Evolutionary conservation across 202 grass and related monocot species (phyloP).

Genomic region (Bolboschoenoplectus hybrid): DNA sequence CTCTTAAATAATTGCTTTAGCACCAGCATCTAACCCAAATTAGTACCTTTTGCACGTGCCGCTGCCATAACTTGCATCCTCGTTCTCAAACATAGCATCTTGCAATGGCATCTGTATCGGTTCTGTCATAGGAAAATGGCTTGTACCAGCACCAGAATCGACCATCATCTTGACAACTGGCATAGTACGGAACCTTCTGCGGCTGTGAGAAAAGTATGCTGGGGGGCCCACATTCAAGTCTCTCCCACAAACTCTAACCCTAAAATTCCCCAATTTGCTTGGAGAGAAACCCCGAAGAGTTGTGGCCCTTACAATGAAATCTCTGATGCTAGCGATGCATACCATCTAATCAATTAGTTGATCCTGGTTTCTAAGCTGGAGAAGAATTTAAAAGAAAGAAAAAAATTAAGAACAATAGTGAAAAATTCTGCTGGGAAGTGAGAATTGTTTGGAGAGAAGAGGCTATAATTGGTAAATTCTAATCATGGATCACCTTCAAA

Average conservation of each 20-base stretch:
- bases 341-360: conserved; percentile 52
- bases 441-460: conserved; percentile 6
- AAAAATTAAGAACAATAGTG: background rate
- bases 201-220: conserved; percentile 40
- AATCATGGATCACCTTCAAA: background rate
- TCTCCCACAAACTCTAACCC: conserved; percentile 40
- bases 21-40: background rate
- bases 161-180: conserved; percentile 51
- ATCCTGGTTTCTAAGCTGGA: conserved; percentile 12
- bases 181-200: conserved; percentile 45
- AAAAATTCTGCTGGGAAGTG: background rate
- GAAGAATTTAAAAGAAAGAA: background rate
- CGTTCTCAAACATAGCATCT: conserved; percentile 43
- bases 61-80: conserved; percentile 47
- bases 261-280: conserved; percentile 40
- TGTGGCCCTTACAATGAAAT: conserved; percentile 50
- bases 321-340: conserved; percentile 60
- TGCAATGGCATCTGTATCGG: conserved; percentile 32
- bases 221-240: conserved; percentile 47
- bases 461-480: background rate
- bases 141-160: conserved; percentile 41
- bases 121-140: conserved; percentile 29
- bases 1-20: background rate
- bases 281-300: conserved; percentile 43
- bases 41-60: conserved; percentile 59